These are phyloP conservation scores for Adansonia madagascariensis DNA, from an alignment of 441 rosid species.

Conservation along the genomic window DNA sequence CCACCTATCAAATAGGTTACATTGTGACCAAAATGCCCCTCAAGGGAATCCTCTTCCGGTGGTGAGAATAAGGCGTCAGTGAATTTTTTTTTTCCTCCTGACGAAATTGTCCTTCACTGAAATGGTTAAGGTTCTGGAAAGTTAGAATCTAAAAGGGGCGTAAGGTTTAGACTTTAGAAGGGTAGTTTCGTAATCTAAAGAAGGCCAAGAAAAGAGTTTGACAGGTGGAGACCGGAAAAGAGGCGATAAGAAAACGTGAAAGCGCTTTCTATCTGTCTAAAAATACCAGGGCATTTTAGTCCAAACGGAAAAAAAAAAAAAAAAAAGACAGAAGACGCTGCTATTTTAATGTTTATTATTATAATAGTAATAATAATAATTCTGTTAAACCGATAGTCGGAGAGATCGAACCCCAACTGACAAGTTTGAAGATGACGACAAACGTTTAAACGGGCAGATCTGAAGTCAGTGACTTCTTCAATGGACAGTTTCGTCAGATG, in stretches of 20 bases:
- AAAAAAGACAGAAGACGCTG: neutral
- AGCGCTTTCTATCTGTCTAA: neutral
- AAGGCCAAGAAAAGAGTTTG: conserved; percentile 22
- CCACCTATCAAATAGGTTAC: neutral
- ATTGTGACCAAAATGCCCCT: conserved; percentile 28
- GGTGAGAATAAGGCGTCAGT: neutral
- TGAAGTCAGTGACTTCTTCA: conserved; percentile 20
- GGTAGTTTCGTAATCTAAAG: conserved; percentile 30
- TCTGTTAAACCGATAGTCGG: conserved; percentile 19
- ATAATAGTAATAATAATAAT: neutral
- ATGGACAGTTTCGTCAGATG: neutral
- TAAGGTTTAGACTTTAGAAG: neutral
- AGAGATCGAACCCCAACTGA: neutral
- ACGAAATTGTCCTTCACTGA: conserved; percentile 33
- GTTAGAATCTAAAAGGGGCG: neutral
- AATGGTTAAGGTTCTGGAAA: neutral
- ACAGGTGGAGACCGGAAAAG: conserved; percentile 36
- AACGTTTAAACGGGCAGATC: conserved; percentile 27
- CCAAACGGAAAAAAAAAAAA: neutral
- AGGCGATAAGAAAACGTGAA: conserved; percentile 49
- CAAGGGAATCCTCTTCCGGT: neutral
- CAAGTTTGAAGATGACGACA: neutral
- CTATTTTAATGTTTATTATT: neutral
- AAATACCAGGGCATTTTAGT: conserved; percentile 28
- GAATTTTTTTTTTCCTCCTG: conserved; percentile 20